Evolutionary conservation across 139 green algal species (phyloP), one percentile per base, ranked within the genome.

Genomic region (Pycnococcus provasolii): DNA sequence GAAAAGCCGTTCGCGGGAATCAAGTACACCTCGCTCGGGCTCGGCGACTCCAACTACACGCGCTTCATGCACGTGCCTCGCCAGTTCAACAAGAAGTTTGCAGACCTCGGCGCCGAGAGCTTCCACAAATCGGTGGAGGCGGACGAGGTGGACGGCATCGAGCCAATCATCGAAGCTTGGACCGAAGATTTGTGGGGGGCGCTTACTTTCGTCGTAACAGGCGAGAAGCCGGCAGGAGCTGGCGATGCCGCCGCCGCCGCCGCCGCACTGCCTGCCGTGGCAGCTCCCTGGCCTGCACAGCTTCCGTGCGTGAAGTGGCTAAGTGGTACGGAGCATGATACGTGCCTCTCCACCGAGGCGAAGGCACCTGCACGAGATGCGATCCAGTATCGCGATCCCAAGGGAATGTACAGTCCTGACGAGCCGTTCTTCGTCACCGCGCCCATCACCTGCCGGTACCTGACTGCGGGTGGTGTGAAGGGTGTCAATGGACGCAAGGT

Each of bases 1-100:
- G 58, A 50, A 50, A 58, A 73, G 60, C 46, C 66, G 67, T 52
- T 44, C 68, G 11, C 9, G 40, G 42, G 67, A 53, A 67, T 97
- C 1, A 61, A 79, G 5, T 96, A 87, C 80, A 94, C 87, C 0
- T 73, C 85, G 3, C 77, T 96, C 67, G 91, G 91, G 3, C 73
- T 98, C 45, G 92, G 92, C 1, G 92, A 98, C 81, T 92, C 84
- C 62, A 98, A 98, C 78, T 98, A 97, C 78, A 97, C 91, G 6
- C 79, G 81, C 48, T 97, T 89, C 81, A 94, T 94, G 85, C 51
- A 69, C 3, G 83, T 96, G 26, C 80, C 90, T 0, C 80, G 90
- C 1, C 60, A 71, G 2, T 79, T 96, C 26, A 76, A 79, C 6
- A 77, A 46, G 47, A 75, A 63, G 2, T 77, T 98, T 42, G 47